Conservation (phyloP, 441 rosid genomes). For the Mallotus repandus region DNA sequence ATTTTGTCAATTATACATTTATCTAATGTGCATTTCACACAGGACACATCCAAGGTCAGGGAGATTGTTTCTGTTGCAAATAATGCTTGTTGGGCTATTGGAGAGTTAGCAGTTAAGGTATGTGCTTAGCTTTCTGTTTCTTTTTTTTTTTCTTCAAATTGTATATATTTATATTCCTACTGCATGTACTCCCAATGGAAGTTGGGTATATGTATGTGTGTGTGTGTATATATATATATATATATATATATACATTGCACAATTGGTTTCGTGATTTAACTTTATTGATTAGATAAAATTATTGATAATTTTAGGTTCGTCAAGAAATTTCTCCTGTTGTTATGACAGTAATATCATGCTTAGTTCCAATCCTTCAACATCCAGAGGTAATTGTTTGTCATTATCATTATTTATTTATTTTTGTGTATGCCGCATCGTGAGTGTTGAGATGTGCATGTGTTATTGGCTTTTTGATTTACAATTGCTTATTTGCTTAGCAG, state of each 20-base stretch:
- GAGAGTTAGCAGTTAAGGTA: conserved; percentile 96
- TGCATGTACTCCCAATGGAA: too few species aligned
- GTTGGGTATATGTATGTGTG: neutral
- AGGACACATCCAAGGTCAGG: conserved; percentile 66
- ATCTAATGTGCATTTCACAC: conserved; percentile 26
- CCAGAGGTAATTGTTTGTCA: conserved; percentile 56
- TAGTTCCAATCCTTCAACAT: conserved; percentile 83
- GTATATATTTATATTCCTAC: too few species aligned
- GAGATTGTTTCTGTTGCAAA: conserved; percentile 91
- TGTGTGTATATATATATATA: too few species aligned
- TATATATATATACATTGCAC: neutral
- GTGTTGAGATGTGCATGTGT: neutral
- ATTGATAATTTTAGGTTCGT: conserved; percentile 57
- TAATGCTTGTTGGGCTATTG: conserved; percentile 99
- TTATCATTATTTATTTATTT: neutral
- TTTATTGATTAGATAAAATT: neutral
- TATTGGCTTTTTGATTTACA: conserved; percentile 9
- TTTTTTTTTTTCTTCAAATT: neutral
- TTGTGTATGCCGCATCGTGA: neutral
- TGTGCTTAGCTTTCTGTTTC: conserved; percentile 6
- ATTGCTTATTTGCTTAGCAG: conserved; percentile 40
- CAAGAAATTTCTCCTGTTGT: conserved; percentile 91
- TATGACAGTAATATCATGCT: conserved; percentile 68
- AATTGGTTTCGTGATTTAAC: neutral
- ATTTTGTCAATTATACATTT: conserved; percentile 14